Evolutionary conservation across 2,329 filamentous ascomycete genomes (phyloP), one percentile per base, ranked within the genome.

Genomic region (Calonectria hongkongensis): DNA sequence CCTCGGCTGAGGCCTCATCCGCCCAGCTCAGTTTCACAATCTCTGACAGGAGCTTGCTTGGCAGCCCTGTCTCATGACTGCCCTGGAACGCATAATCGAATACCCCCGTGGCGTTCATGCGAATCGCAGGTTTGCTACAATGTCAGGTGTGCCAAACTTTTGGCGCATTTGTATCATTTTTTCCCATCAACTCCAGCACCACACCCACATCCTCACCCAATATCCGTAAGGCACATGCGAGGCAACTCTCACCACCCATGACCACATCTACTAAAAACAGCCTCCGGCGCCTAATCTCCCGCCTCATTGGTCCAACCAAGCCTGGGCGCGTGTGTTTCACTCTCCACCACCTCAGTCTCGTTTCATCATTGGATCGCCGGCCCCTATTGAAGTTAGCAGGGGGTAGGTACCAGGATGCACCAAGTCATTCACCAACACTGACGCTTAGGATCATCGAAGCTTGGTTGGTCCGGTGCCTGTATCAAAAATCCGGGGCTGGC

Each of bases 251-350:
- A 25, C 56, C 6, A 50, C 51, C 48, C 36, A 56, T 70, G 67
- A 67, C 66, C 66, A 71, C 21, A 41, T 41, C n/a, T 28, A 48
- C 56, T 73, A 64, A 70, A 50, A 71, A 70, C 68, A 66, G 47
- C 39, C 69, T 75, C 70, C 76, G 76, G 81, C 80, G 80, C 81
- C 77, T 83, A 83, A 74, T 73, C 66, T 72, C n/a, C 13, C 58
- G 66, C 64, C 65, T 67, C 48, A 83, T 82, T 83, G 81, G 81
- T 66, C 72, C 63, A 33, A 66, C 63, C 60, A 71, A 71, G 58
- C 50, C 70, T 66, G 51, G 72, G 73, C 76, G 79, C 77, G 76
- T 75, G 78, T 78, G 76, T 80, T 79, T 80, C 79, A 80, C 78
- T 74, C 77, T 76, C 73, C 66, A 71, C 72, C 78, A 73, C 63